Percentiles rank a stretch among this genome's conserved stretches.
phyloP scores from a whole-genome alignment of 2,329 filamentous ascomycete species.

The Grosmannia huntii region DNA sequence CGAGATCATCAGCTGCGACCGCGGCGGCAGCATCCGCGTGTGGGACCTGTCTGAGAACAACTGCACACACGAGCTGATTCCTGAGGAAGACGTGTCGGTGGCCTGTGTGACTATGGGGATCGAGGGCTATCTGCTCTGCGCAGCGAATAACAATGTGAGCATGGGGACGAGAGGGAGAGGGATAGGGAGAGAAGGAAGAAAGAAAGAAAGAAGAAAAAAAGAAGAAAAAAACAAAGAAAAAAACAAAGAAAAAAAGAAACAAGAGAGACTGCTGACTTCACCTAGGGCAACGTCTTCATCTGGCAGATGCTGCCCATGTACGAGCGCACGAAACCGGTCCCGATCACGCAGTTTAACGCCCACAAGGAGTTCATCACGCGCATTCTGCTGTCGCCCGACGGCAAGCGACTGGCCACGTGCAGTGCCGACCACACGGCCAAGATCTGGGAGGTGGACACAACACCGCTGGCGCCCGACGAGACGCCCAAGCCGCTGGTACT shows the following conservation, averaged over 20 bases:
- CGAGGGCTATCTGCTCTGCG: slow-evolving; percentile 84
- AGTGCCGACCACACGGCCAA: slow-evolving; percentile 88
- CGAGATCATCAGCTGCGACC: slow-evolving; percentile 92
- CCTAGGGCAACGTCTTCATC: slow-evolving; percentile 87
- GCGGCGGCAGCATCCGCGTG: slow-evolving; percentile 80
- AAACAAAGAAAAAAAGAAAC: neutral
- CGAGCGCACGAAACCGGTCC: slow-evolving; percentile 72
- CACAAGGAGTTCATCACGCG: slow-evolving; percentile 90
- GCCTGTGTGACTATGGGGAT: slow-evolving; percentile 92
- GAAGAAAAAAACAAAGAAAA: no score
- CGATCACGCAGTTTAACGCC: slow-evolving; percentile 78
- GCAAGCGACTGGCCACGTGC: slow-evolving; percentile 88
- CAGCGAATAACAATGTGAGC: slow-evolving; percentile 76
- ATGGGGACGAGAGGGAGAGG: neutral
- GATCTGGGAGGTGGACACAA: slow-evolving; percentile 88
- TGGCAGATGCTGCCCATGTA: slow-evolving; percentile 83
- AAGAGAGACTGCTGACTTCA: neutral
- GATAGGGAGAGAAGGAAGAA: neutral
- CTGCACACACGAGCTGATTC: slow-evolving; percentile 90
- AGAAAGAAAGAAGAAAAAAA: no score
- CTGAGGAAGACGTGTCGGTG: slow-evolving; percentile 88
- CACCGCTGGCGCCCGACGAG: slow-evolving; percentile 26
- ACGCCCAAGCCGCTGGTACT: slow-evolving; percentile 55
- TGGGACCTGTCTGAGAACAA: slow-evolving; percentile 97
- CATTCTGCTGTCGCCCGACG: slow-evolving; percentile 81